phyloP scores from a whole-genome alignment of 805 yeast species.

The Saturnispora silvae region DNA sequence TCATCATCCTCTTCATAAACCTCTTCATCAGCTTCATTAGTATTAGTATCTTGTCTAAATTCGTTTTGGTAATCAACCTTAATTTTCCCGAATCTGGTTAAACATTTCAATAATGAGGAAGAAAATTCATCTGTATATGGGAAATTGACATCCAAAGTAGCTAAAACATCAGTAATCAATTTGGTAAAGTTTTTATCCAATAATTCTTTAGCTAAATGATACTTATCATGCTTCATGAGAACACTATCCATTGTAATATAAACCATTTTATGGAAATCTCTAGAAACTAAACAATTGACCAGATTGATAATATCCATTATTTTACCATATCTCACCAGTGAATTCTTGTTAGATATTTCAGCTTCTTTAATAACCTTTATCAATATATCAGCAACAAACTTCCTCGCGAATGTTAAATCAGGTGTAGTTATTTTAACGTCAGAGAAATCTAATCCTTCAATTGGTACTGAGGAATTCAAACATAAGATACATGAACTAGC shows the following conservation, averaged over 20 bases:
- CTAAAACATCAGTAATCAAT: constrained; percentile 47
- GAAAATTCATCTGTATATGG: constrained; percentile 54
- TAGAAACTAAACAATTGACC: constrained; percentile 32
- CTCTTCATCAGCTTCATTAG: constrained; percentile 28
- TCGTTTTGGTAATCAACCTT: constrained; percentile 46
- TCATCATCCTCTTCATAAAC: constrained; percentile 33
- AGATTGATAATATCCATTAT: constrained; percentile 44
- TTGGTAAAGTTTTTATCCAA: constrained; percentile 56
- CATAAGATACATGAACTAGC: constrained; percentile 54
- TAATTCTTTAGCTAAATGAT: constrained; percentile 52
- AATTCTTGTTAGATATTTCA: constrained; percentile 24
- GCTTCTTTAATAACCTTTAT: constrained; percentile 52
- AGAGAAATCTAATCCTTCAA: constrained; percentile 34
- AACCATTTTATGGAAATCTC: constrained; percentile 26
- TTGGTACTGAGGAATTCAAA: constrained; percentile 47
- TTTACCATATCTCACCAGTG: constrained; percentile 42
- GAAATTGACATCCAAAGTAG: constrained; percentile 62
- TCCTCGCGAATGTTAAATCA: constrained; percentile 63
- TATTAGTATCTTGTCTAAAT: constrained; percentile 34
- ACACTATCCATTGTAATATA: constrained; percentile 33
- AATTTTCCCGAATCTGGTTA: constrained; percentile 45
- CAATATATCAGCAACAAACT: constrained; percentile 60
- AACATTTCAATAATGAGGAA: constrained; percentile 47
- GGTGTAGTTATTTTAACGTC: constrained; percentile 49
- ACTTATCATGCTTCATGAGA: constrained; percentile 49